Evolutionary conservation across 805 yeast genomes (phyloP).

Genomic region (Lachancea nothofagi): DNA sequence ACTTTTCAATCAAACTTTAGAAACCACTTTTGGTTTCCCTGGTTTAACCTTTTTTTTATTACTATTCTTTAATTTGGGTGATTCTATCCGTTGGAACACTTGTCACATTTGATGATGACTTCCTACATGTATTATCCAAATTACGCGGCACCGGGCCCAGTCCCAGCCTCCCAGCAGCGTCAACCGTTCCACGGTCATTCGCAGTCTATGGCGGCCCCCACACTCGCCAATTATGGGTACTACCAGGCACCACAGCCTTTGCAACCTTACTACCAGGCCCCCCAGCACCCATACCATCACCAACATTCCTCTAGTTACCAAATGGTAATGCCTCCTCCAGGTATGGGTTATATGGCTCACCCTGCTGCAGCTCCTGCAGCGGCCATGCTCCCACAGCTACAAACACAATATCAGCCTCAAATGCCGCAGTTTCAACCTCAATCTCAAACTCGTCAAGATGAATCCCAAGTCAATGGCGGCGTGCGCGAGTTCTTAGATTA

Average conservation of each 20-base stretch:
- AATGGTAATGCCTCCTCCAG: slow-evolving; percentile 22
- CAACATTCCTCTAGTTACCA: slow-evolving; percentile 11
- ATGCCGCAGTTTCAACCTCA: no score
- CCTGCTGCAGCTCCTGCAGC: slow-evolving; percentile 8
- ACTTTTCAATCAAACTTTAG: background rate
- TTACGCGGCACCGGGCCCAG: slow-evolving; percentile 7
- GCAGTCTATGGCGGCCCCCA: slow-evolving; percentile 11
- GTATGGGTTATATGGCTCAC: slow-evolving; percentile 15
- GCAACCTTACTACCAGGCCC: slow-evolving; percentile 14
- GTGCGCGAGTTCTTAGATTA: slow-evolving; percentile 75
- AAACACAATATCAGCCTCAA: slow-evolving; percentile 14
- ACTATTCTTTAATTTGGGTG: background rate
- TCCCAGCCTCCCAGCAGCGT: slow-evolving; percentile 6
- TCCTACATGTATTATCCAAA: slow-evolving; percentile 14
- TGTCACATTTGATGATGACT: slow-evolving; percentile 7
- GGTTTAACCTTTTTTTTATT: background rate
- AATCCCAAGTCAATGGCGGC: slow-evolving; percentile 51
- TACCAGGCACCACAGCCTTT: slow-evolving; percentile 18
- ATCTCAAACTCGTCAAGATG: slow-evolving; percentile 8
- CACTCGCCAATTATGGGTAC: slow-evolving; percentile 15
- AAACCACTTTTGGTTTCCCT: background rate
- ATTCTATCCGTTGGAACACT: background rate
- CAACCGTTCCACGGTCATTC: slow-evolving; percentile 12
- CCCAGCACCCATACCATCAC: slow-evolving; percentile 4
- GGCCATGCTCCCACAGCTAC: slow-evolving; percentile 9